Percentiles rank a stretch among this genome's conserved stretches.
phyloP scores from a whole-genome alignment of 108 stramenopile genomes.

The Stephanodiscus minutulus region DNA sequence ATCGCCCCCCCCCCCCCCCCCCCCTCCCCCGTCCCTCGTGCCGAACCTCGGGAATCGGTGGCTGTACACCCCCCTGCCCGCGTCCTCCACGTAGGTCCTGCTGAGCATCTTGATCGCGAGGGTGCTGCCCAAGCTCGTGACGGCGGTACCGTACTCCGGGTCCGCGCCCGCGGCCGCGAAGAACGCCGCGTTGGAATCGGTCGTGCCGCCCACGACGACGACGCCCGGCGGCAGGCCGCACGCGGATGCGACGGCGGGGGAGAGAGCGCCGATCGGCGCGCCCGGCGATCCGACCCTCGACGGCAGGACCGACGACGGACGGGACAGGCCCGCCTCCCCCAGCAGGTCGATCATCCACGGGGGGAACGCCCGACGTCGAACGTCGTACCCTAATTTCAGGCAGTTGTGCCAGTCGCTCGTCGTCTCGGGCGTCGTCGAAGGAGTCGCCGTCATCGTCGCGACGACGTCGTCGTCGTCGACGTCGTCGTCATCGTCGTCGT shows the following conservation, averaged over 20 bases:
- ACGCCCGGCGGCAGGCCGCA: slow-evolving; percentile 63
- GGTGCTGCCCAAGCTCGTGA: slow-evolving; percentile 87
- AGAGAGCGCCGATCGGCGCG: slow-evolving; percentile 72
- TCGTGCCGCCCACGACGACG: slow-evolving; percentile 88
- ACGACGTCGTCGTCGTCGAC: slow-evolving; percentile 14
- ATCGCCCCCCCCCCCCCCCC: slow-evolving; percentile 57
- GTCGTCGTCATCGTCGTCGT: too few species aligned
- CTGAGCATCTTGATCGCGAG: slow-evolving; percentile 88
- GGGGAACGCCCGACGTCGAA: slow-evolving; percentile 70
- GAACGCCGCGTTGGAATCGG: slow-evolving; percentile 94
- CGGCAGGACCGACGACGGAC: slow-evolving; percentile 54
- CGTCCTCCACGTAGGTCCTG: slow-evolving; percentile 81
- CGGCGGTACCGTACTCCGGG: slow-evolving; percentile 78
- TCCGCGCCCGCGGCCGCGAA: slow-evolving; percentile 69
- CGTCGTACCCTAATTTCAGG: slow-evolving; percentile 92
- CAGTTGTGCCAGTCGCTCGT: slow-evolving; percentile 93
- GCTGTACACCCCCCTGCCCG: slow-evolving; percentile 83
- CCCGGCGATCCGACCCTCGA: slow-evolving; percentile 72
- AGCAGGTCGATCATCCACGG: slow-evolving; percentile 65
- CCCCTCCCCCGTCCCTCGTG: slow-evolving; percentile 15
- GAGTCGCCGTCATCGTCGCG: slow-evolving; percentile 16
- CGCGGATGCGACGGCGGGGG: slow-evolving; percentile 46
- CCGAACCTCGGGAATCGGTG: slow-evolving; percentile 81
- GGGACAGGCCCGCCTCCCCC: slow-evolving; percentile 48
- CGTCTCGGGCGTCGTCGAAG: slow-evolving; percentile 9